These are phyloP conservation scores for Austroboletus festivus DNA, from an alignment of 768 basidiomycete genomes.

Conservation along the genomic window DNA sequence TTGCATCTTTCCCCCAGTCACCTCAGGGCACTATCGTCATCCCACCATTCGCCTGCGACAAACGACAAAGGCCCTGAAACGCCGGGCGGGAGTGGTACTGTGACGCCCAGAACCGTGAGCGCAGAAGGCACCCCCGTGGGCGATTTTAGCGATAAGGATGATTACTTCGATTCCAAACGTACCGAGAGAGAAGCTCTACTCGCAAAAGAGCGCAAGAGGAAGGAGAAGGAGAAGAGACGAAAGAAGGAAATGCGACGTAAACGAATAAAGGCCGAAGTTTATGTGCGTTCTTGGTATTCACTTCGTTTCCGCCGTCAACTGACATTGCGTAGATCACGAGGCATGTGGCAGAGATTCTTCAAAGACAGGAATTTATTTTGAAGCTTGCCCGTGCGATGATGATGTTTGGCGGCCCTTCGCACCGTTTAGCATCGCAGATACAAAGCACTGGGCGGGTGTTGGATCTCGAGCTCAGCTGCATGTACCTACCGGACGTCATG, in stretches of 20 bases:
- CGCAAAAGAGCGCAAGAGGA: slow-evolving; percentile 22
- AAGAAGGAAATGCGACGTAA: slow-evolving; percentile 46
- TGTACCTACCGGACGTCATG: slow-evolving; percentile 74
- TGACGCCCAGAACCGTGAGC: slow-evolving; percentile 19
- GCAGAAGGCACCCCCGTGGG: slow-evolving; percentile 16
- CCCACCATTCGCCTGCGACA: slow-evolving; percentile 6
- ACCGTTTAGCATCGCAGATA: slow-evolving; percentile 80
- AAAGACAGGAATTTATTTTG: slow-evolving; percentile 80
- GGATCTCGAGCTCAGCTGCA: slow-evolving; percentile 67
- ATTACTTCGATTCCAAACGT: slow-evolving; percentile 32
- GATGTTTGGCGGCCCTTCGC: slow-evolving; percentile 84
- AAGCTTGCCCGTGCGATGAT: slow-evolving; percentile 84
- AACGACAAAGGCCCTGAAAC: slow-evolving; percentile 4
- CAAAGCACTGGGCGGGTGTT: slow-evolving; percentile 75
- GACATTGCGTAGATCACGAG: slow-evolving; percentile 60
- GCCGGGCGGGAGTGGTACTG: slow-evolving; percentile 15
- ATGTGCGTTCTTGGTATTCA: slow-evolving; percentile 43
- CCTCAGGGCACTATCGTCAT: slow-evolving; percentile 8
- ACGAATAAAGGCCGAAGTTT: slow-evolving; percentile 73
- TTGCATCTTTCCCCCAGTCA: slow-evolving; percentile 16
- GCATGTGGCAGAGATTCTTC: slow-evolving; percentile 78
- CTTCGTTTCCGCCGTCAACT: background rate
- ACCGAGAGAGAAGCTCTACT: slow-evolving; percentile 25
- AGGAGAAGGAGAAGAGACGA: slow-evolving; percentile 28
- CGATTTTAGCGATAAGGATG: slow-evolving; percentile 21